phyloP scores from a whole-genome alignment of 2,329 filamentous ascomycete species.

The Trichophyton equinum region DNA sequence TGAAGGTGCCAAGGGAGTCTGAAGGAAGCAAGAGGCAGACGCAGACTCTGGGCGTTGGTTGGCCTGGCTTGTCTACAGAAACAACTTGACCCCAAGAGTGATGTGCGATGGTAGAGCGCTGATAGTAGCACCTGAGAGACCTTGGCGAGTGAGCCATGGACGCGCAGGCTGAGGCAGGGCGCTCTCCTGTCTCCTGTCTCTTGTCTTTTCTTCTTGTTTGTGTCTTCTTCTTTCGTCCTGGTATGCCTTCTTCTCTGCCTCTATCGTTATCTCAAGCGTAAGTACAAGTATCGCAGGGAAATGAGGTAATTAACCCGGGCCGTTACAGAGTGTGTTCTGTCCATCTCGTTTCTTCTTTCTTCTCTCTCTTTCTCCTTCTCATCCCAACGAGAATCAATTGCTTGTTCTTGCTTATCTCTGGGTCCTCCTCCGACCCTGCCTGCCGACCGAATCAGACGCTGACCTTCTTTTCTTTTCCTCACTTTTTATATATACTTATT shows the following conservation, averaged over 20 bases:
- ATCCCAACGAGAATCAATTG: background rate
- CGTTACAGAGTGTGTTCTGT: background rate
- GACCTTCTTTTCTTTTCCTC: background rate
- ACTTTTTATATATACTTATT: no score
- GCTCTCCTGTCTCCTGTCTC: background rate
- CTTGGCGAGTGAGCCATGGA: no score
- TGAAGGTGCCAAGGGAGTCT: no score
- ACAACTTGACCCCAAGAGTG: no score
- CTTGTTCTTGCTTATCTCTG: conserved; percentile 1
- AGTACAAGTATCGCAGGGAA: background rate
- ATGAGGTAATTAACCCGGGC: background rate
- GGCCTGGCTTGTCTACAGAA: no score
- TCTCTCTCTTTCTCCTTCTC: background rate
- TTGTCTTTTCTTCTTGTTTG: background rate
- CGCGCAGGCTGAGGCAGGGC: no score
- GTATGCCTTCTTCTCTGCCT: background rate
- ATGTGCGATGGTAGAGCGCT: no score
- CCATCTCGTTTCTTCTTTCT: background rate
- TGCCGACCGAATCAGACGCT: background rate
- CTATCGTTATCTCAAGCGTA: background rate
- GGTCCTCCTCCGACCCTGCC: background rate
- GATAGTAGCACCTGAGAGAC: no score
- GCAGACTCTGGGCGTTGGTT: no score
- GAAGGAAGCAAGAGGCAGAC: no score
- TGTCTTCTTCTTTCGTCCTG: background rate